A percentile compares a stretch with the other conserved stretches of the same genome.
These are phyloP conservation scores for Xylariaceae sp. DNA, from an alignment of 2,329 filamentous ascomycete species.

Conservation along the genomic window DNA sequence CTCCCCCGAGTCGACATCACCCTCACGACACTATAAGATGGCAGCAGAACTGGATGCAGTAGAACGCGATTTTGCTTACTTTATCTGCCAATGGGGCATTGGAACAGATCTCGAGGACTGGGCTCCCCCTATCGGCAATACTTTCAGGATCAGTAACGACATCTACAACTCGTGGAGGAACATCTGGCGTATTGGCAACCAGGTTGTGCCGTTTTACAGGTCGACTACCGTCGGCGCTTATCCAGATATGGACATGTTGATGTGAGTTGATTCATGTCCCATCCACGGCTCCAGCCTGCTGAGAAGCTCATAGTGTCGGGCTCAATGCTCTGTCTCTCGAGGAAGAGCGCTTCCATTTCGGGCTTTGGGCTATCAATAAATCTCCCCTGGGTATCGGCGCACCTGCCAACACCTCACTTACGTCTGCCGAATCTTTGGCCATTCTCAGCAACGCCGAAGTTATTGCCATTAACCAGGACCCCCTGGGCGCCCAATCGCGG, in stretches of 20 bases:
- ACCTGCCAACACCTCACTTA: slow-evolving; percentile 33
- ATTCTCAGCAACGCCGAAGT: slow-evolving; percentile 48
- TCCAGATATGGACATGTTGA: slow-evolving; percentile 49
- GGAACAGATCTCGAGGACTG: slow-evolving; percentile 43
- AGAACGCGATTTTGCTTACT: slow-evolving; percentile 41
- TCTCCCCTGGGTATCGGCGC: slow-evolving; percentile 46
- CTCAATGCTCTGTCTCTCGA: slow-evolving; percentile 38
- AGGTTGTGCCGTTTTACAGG: slow-evolving; percentile 42
- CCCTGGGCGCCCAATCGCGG: slow-evolving; percentile 45
- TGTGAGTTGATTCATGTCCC: slow-evolving; percentile 25
- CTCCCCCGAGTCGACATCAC: slow-evolving; percentile 33
- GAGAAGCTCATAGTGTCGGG: slow-evolving; percentile 33
- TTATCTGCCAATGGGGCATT: slow-evolving; percentile 51
- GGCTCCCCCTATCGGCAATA: slow-evolving; percentile 40
- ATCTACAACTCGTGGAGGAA: slow-evolving; percentile 47
- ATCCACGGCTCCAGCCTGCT: not conserved
- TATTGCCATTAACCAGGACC: slow-evolving; percentile 55
- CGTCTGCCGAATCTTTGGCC: slow-evolving; percentile 35
- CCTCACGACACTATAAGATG: slow-evolving; percentile 42
- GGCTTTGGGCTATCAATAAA: slow-evolving; percentile 49
- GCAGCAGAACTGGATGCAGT: slow-evolving; percentile 34
- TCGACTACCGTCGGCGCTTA: slow-evolving; percentile 43
- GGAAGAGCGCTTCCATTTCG: slow-evolving; percentile 50
- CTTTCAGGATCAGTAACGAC: slow-evolving; percentile 50
- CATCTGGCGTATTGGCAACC: slow-evolving; percentile 48